Conservation (phyloP, 441 rosid species). For the Isatis lusitanica region DNA sequence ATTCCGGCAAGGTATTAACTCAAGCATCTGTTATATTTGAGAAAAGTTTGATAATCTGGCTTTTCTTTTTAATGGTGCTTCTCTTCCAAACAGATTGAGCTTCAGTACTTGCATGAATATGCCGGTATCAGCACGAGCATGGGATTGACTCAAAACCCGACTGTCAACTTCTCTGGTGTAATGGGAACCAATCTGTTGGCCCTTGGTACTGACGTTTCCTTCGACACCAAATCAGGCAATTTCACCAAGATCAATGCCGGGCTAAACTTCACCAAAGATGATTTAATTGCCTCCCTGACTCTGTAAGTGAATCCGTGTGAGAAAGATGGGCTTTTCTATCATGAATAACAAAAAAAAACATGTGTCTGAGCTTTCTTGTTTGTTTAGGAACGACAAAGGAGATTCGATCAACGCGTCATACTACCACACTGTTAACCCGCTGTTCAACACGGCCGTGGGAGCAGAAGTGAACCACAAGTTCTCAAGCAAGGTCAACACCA, state of each 20-base stretch:
- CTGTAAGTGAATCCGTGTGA: constrained; percentile 54
- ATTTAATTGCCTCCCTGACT: constrained; percentile 69
- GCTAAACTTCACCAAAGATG: constrained; percentile 58
- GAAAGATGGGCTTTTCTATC: background rate
- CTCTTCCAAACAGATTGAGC: constrained; percentile 57
- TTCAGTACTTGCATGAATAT: constrained; percentile 88
- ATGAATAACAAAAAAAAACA: background rate
- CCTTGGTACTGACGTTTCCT: constrained; percentile 75
- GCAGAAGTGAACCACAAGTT: constrained; percentile 76
- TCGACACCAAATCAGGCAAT: constrained; percentile 74
- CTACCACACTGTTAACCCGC: constrained; percentile 67
- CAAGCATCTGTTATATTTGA: background rate
- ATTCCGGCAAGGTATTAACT: constrained; percentile 75
- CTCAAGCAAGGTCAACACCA: constrained; percentile 68
- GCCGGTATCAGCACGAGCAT: constrained; percentile 77
- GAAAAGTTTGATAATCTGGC: background rate
- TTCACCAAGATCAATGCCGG: constrained; percentile 85
- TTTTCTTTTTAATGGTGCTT: background rate
- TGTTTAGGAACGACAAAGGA: constrained; percentile 76
- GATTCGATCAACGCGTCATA: constrained; percentile 69
- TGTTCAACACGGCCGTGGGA: constrained; percentile 66
- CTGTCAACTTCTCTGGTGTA: constrained; percentile 78
- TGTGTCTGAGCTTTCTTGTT: background rate
- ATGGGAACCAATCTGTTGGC: constrained; percentile 59
- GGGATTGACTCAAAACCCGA: constrained; percentile 83